Conservation (phyloP, 176 grass and related monocot genomes). For the Oryza meridionalis region DNA sequence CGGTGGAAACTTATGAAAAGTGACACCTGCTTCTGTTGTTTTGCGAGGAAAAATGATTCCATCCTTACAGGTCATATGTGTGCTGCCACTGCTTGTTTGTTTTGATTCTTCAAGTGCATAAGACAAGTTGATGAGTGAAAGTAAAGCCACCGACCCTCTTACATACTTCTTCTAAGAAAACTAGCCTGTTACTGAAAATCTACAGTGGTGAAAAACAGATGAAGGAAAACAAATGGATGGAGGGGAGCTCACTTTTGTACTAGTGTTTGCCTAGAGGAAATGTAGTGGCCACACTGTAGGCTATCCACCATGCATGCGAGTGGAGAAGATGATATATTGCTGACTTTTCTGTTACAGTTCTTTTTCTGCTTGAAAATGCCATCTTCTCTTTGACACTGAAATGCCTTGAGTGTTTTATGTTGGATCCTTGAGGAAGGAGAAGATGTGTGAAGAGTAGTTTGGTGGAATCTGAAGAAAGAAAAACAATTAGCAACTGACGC, state of each 20-base stretch:
- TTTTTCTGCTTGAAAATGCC: not conserved
- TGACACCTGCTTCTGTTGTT: not conserved
- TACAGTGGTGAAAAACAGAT: not conserved
- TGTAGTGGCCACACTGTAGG: not conserved
- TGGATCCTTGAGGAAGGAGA: not conserved
- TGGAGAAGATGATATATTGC: not conserved
- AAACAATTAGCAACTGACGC: not conserved
- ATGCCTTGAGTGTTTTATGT: not conserved
- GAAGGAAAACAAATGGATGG: not conserved
- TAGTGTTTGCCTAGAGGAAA: not conserved
- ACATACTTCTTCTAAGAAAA: not conserved
- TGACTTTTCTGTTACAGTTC: not conserved
- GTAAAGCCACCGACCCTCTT: not conserved
- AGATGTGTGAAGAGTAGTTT: not conserved
- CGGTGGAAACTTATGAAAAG: not conserved
- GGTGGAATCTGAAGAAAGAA: not conserved
- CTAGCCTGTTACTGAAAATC: not conserved
- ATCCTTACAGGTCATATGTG: constrained; percentile 24
- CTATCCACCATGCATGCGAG: not conserved
- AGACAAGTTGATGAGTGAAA: not conserved
- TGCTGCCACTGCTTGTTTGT: not conserved
- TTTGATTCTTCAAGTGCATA: not conserved
- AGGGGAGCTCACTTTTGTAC: not conserved
- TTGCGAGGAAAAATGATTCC: constrained; percentile 14
- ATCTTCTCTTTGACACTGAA: not conserved